Percentiles rank a stretch among this genome's conserved stretches.
Evolutionary conservation across 202 grass and related monocot genomes (phyloP).

Genomic region (Saccharum hybrid): DNA sequence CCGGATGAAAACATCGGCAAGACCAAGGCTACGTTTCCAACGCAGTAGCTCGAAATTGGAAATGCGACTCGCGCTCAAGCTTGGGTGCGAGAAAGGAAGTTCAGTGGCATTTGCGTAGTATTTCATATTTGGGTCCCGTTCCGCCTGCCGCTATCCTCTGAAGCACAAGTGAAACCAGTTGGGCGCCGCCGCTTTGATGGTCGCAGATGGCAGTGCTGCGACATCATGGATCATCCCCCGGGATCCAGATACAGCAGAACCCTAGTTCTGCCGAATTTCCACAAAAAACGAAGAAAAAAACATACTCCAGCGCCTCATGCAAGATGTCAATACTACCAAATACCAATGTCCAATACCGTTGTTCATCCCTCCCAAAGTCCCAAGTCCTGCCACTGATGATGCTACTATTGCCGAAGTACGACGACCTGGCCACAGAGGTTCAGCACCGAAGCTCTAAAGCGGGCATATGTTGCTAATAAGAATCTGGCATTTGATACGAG

Average conservation of each 20-base stretch:
- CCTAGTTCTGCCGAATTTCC: not conserved
- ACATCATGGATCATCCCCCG: not conserved
- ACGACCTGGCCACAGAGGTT: not conserved
- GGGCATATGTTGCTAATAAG: not conserved
- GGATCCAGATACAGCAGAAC: no score
- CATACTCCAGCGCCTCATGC: not conserved
- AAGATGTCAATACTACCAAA: no score
- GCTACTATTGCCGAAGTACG: not conserved
- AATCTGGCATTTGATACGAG: no score
- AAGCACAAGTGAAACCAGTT: constrained; percentile 1
- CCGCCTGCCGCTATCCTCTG: no score
- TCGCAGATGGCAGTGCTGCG: constrained; percentile 1
- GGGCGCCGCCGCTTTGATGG: not conserved
- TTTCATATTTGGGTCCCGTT: not conserved
- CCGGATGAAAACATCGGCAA: not conserved
- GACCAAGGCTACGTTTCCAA: not conserved
- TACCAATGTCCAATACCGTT: no score
- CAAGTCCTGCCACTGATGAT: not conserved
- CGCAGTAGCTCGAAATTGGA: constrained; percentile 1
- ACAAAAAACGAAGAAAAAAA: no score
- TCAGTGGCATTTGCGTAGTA: not conserved
- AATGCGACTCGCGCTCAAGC: not conserved
- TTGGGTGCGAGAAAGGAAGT: not conserved
- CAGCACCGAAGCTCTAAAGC: not conserved
- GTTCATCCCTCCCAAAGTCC: no score